These are phyloP conservation scores for Xylaria palmicola DNA, from an alignment of 495 filamentous ascomycete species.

Conservation along the genomic window DNA sequence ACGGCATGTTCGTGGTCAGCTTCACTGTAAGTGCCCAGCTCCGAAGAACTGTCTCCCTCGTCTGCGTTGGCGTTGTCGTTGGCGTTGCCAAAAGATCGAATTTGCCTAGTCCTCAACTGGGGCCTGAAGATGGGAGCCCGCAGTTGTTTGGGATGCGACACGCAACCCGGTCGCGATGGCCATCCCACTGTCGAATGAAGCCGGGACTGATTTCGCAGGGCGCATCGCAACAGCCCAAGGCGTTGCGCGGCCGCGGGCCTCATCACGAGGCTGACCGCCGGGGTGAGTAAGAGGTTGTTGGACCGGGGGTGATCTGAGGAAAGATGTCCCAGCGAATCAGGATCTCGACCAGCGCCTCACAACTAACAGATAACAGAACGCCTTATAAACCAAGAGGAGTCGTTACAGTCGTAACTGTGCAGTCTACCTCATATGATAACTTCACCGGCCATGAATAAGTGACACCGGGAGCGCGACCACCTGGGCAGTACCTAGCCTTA, in stretches of 20 bases:
- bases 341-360: too few relatives aligned
- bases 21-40: slow-evolving; percentile 34
- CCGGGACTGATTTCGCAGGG: slow-evolving; percentile 18
- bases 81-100: slow-evolving; percentile 18
- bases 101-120: slow-evolving; percentile 3
- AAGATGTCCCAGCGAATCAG: background rate
- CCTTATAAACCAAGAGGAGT: too few relatives aligned
- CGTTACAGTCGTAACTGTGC: too few relatives aligned
- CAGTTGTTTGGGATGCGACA: background rate
- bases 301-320: background rate
- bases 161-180: slow-evolving; percentile 2
- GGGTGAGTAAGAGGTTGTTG: background rate
- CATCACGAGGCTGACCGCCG: slow-evolving; percentile 16
- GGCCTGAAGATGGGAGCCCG: background rate
- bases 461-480: too few relatives aligned
- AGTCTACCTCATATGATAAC: too few relatives aligned
- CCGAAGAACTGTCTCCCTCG: slow-evolving; percentile 14
- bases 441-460: too few relatives aligned
- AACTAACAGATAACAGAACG: too few relatives aligned
- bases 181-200: slow-evolving; percentile 14
- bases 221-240: slow-evolving; percentile 26
- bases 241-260: slow-evolving; percentile 25
- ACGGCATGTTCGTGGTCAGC: slow-evolving; percentile 39
- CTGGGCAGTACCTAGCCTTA: too few relatives aligned
- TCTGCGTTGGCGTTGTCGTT: background rate